Evolutionary conservation across 2,329 filamentous ascomycete genomes (phyloP), one percentile per base, ranked within the genome.

Genomic region (Pseudonectria foliicola): DNA sequence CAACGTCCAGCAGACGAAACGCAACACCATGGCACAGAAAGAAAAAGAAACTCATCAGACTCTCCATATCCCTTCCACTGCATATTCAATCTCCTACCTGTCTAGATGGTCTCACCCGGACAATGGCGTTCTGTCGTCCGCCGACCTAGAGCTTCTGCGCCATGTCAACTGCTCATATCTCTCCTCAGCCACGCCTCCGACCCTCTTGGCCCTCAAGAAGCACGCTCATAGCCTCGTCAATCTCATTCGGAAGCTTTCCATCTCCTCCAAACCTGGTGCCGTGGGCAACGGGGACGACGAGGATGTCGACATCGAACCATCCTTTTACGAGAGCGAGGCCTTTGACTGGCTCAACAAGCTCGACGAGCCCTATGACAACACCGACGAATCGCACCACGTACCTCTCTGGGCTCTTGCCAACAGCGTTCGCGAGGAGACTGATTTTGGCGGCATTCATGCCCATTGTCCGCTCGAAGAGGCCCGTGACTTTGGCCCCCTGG

Each of bases 281-380:
- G 31, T 56, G 3, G 38, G 43, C 14, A 31, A 31, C 4, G 18
- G 33, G 4, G 35, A 40, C 13, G 44, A 46, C 2, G 49, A 10
- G 2, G 3, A 12, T 16, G 35, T 31, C 6, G 51, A 59, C 12
- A 46, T 64, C n/a, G 44, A 59, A 14, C 44, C 48, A 13, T 32
- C 14, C 7, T 72, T 70, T 44, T 40, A 51, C 4, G 50, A 60
- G 38, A 57, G 64, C 25, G 66, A 74, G 36, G 70, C 72, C 2
- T 77, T 73, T 44, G 75, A 79, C 58, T 79, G 70, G 61, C 60
- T 80, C 31, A 67, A 64, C 34, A 61, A 76, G 40, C 60, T 79
- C 4, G 52, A 52, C n/a, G 43, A 39, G 15, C 64, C 66, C 1
- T 79, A 79, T 48, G 42, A 52, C 13, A 73, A 67, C 37, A 58